phyloP scores from a whole-genome alignment of 176 grass and related monocot genomes.

The Raddia guianensis region DNA sequence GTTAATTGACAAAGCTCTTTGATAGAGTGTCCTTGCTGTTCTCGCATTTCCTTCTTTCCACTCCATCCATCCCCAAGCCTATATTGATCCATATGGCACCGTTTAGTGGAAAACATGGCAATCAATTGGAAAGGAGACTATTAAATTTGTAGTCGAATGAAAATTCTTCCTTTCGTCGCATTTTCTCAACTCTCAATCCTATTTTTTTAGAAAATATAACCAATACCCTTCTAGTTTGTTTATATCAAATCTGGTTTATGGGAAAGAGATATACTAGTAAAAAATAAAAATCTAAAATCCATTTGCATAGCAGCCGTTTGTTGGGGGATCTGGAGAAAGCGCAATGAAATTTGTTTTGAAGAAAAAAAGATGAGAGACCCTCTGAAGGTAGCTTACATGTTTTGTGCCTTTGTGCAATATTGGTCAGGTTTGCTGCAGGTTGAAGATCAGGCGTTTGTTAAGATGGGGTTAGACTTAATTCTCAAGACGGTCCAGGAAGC shows the following conservation, averaged over 20 bases:
- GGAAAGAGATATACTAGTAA: too few relatives aligned
- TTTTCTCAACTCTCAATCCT: background rate
- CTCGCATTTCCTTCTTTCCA: slow-evolving; percentile 95
- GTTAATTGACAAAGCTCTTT: slow-evolving; percentile 86
- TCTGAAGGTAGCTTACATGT: too few relatives aligned
- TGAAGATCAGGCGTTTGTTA: too few relatives aligned
- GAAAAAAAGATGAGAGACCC: too few relatives aligned
- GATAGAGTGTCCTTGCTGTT: slow-evolving; percentile 86
- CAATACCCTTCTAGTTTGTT: background rate
- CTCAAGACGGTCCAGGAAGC: too few relatives aligned
- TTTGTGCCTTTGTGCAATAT: too few relatives aligned
- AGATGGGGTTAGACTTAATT: too few relatives aligned
- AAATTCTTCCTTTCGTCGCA: background rate
- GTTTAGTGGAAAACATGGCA: background rate
- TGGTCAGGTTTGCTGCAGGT: too few relatives aligned
- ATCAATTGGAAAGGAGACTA: background rate
- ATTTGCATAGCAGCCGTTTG: too few relatives aligned
- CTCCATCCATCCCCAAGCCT: slow-evolving; percentile 99
- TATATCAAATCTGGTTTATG: background rate
- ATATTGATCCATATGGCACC: slow-evolving; percentile 23
- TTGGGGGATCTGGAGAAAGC: too few relatives aligned
- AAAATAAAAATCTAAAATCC: too few relatives aligned
- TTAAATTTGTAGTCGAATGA: background rate
- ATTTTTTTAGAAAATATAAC: background rate
- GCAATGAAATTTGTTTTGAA: too few relatives aligned